Conservation (phyloP, 2,329 filamentous ascomycete genomes). For the Diplodia sapinea region DNA sequence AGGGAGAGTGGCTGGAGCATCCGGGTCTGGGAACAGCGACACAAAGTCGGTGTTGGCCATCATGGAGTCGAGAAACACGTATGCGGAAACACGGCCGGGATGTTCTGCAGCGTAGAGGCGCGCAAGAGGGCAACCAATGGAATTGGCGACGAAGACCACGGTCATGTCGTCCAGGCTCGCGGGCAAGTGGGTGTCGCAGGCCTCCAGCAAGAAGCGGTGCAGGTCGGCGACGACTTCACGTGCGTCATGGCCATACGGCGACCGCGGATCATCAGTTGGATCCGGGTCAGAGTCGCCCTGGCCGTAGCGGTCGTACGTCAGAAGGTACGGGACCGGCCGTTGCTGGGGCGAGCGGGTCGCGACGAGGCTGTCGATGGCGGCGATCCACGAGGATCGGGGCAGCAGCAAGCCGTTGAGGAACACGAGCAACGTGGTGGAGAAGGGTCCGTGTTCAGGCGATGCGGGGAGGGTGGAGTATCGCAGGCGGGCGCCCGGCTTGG, state of each 20-base stretch:
- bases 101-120: constrained; percentile 59
- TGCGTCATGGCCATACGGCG: constrained; percentile 56
- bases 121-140: constrained; percentile 60
- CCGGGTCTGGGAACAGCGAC: constrained; percentile 62
- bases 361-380: constrained; percentile 42
- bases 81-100: constrained; percentile 53
- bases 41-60: constrained; percentile 64
- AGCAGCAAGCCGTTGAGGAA: constrained; percentile 54
- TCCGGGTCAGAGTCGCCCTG: constrained; percentile 61
- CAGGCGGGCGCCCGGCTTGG: constrained; percentile 36
- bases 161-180: constrained; percentile 43
- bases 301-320: constrained; percentile 65
- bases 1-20: constrained; percentile 49
- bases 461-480: constrained; percentile 24
- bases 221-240: constrained; percentile 54
- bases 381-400: constrained; percentile 49
- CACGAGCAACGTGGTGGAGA: constrained; percentile 48
- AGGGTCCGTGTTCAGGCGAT: constrained; percentile 34
- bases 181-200: constrained; percentile 45
- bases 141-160: constrained; percentile 58
- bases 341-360: constrained; percentile 38
- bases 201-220: constrained; percentile 51
- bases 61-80: constrained; percentile 63
- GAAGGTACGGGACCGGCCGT: constrained; percentile 49
- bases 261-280: constrained; percentile 39